phyloP scores from a whole-genome alignment of 805 yeast genomes.

The Wickerhamomyces rabaulensis region DNA sequence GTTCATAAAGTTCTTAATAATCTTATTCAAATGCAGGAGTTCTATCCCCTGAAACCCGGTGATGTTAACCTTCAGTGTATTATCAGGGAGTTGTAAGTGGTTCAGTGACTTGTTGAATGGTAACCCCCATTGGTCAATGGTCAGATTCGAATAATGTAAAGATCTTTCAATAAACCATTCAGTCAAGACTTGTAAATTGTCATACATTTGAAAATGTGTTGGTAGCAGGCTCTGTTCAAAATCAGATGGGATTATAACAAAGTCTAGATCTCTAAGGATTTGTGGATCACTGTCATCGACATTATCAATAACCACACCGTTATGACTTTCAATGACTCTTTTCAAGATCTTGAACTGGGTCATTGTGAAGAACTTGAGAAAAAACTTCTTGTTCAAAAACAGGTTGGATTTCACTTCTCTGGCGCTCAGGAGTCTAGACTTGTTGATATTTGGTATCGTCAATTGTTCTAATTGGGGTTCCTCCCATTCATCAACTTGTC shows the following conservation, averaged over 20 bases:
- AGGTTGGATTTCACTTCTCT: conserved; percentile 20
- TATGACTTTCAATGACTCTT: conserved; percentile 40
- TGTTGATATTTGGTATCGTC: background rate
- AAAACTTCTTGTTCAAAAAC: conserved; percentile 39
- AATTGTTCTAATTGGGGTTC: conserved; percentile 9
- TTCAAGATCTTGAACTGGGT: conserved; percentile 33
- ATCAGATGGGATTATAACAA: conserved; percentile 18
- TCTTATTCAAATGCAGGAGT: conserved; percentile 59
- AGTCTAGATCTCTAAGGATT: conserved; percentile 4
- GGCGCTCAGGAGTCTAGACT: background rate
- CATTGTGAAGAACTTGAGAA: conserved; percentile 35
- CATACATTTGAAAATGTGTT: conserved; percentile 11
- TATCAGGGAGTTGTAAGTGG: background rate
- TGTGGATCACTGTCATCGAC: background rate
- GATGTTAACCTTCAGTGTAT: conserved; percentile 34
- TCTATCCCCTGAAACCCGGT: conserved; percentile 81
- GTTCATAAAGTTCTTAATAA: conserved; percentile 41
- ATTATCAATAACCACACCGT: conserved; percentile 29
- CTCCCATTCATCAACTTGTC: conserved; percentile 19
- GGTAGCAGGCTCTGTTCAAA: conserved; percentile 13
- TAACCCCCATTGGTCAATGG: conserved; percentile 58
- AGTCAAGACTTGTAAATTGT: conserved; percentile 40
- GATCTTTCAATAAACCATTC: conserved; percentile 82
- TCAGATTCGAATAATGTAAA: conserved; percentile 46
- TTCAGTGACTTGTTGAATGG: conserved; percentile 31